These are phyloP conservation scores for Bathelium albidoporum DNA, from an alignment of 495 filamentous ascomycete genomes.

Conservation along the genomic window DNA sequence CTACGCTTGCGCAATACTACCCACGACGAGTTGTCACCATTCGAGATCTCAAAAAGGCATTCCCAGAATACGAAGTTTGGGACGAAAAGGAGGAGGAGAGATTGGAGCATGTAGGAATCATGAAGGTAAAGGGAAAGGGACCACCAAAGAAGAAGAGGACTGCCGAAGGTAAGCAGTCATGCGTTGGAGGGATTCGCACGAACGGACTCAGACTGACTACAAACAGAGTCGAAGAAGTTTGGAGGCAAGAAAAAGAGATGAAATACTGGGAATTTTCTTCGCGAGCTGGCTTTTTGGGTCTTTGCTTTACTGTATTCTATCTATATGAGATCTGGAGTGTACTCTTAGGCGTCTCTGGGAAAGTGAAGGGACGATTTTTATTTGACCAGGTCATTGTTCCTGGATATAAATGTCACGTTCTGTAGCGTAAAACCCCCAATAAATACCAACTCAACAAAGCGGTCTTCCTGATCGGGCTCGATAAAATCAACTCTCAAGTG, in stretches of 20 bases:
- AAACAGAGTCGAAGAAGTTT: neutral
- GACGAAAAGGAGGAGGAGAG: constrained; percentile 71
- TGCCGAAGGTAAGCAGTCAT: constrained; percentile 22
- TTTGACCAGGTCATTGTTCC: too few relatives aligned
- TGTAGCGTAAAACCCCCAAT: too few relatives aligned
- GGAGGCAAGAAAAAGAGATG: neutral
- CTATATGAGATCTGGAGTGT: neutral
- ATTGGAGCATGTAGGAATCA: constrained; percentile 62
- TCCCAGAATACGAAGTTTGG: constrained; percentile 52
- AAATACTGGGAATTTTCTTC: neutral
- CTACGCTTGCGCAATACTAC: constrained; percentile 73
- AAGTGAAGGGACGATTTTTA: too few relatives aligned
- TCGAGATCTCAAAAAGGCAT: constrained; percentile 53
- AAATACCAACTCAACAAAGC: too few relatives aligned
- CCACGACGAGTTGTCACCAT: constrained; percentile 61
- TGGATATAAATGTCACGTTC: too few relatives aligned
- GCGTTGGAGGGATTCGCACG: neutral
- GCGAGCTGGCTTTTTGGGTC: neutral
- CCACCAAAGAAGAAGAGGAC: constrained; percentile 83
- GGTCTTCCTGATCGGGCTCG: too few relatives aligned
- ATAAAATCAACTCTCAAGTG: too few relatives aligned
- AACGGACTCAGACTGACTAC: neutral
- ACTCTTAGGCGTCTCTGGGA: too few relatives aligned
- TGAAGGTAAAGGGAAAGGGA: constrained; percentile 75
- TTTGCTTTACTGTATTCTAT: neutral